These are phyloP conservation scores for Phytophthora idaei DNA, from an alignment of 352 stramenopile genomes.

Conservation along the genomic window DNA sequence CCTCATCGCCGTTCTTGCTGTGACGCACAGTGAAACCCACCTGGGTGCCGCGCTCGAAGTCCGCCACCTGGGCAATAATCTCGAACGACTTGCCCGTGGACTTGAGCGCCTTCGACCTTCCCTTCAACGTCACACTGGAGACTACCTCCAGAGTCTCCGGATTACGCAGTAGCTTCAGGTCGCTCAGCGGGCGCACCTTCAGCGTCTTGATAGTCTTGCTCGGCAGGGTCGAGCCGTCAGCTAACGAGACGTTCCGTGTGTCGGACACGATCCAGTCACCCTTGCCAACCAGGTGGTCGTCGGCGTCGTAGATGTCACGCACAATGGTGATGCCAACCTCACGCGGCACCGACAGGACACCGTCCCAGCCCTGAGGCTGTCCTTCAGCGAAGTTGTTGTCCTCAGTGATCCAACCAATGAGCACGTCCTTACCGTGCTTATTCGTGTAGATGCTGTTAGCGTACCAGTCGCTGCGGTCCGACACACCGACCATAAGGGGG, in stretches of 20 bases:
- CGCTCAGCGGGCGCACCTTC: conserved; percentile 27
- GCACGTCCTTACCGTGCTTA: conserved; percentile 56
- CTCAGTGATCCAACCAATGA: conserved; percentile 71
- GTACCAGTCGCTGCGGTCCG: conserved; percentile 75
- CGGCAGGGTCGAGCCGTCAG: conserved; percentile 25
- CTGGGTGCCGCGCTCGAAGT: conserved; percentile 47
- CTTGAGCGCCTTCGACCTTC: conserved; percentile 40
- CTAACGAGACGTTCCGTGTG: conserved; percentile 35
- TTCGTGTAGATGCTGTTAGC: conserved; percentile 72
- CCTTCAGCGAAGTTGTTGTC: conserved; percentile 49
- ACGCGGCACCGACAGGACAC: conserved; percentile 62
- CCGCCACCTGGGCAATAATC: conserved; percentile 47
- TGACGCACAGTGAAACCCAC: conserved; percentile 68
- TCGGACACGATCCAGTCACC: conserved; percentile 68
- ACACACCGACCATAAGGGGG: conserved; percentile 63
- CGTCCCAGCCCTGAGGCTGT: conserved; percentile 73
- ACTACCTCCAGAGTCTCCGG: conserved; percentile 45
- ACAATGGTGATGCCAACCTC: conserved; percentile 59
- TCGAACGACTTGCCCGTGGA: conserved; percentile 60
- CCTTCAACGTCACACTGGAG: conserved; percentile 33
- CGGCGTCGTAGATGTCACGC: conserved; percentile 54
- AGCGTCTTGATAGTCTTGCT: conserved; percentile 78
- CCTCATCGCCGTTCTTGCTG: conserved; percentile 48
- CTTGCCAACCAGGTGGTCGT: conserved; percentile 48
- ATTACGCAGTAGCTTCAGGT: conserved; percentile 50